phyloP scores from a whole-genome alignment of 768 basidiomycete genomes.

The Hypholoma fasciculare region DNA sequence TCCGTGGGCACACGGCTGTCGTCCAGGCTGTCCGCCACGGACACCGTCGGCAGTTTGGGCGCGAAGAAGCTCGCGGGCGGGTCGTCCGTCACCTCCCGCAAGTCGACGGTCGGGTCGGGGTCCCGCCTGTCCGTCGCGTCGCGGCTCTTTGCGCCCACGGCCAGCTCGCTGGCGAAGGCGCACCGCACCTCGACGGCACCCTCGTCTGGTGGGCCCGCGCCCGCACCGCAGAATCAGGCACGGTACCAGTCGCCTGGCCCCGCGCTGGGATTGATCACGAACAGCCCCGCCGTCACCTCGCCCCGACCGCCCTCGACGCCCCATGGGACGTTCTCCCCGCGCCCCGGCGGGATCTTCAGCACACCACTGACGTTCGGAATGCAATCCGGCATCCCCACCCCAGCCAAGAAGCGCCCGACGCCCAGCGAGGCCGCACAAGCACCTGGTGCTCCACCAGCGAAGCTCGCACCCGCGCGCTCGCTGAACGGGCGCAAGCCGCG shows the following conservation, averaged over 20 bases:
- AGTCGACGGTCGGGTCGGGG: constrained; percentile 23
- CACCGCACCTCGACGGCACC: constrained; percentile 17
- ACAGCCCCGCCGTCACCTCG: constrained; percentile 22
- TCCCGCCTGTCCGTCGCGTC: constrained; percentile 32
- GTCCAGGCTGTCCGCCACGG: constrained; percentile 18
- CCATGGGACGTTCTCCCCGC: constrained; percentile 28
- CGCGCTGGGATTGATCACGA: constrained; percentile 34
- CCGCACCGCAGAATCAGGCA: constrained; percentile 9
- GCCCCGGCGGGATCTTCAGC: constrained; percentile 47
- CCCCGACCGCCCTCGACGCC: constrained; percentile 6
- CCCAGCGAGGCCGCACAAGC: neutral
- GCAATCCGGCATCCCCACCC: constrained; percentile 35
- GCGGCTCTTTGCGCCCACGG: constrained; percentile 71
- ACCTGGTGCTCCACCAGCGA: neutral
- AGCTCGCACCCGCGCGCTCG: constrained; percentile 22
- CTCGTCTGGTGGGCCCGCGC: constrained; percentile 2
- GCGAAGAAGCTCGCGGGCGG: constrained; percentile 23
- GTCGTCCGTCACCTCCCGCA: constrained; percentile 15
- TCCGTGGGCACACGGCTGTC: constrained; percentile 44
- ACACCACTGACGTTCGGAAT: constrained; percentile 35
- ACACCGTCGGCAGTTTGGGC: constrained; percentile 34
- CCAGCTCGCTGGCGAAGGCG: constrained; percentile 71
- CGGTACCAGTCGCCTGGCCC: constrained; percentile 13
- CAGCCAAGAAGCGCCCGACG: constrained; percentile 21
- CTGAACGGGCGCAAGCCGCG: constrained; percentile 63